A percentile compares a stretch with the other conserved stretches of the same genome.
Evolutionary conservation across 257 asterid species (phyloP).

Genomic region (Nicotiana noctiflora): DNA sequence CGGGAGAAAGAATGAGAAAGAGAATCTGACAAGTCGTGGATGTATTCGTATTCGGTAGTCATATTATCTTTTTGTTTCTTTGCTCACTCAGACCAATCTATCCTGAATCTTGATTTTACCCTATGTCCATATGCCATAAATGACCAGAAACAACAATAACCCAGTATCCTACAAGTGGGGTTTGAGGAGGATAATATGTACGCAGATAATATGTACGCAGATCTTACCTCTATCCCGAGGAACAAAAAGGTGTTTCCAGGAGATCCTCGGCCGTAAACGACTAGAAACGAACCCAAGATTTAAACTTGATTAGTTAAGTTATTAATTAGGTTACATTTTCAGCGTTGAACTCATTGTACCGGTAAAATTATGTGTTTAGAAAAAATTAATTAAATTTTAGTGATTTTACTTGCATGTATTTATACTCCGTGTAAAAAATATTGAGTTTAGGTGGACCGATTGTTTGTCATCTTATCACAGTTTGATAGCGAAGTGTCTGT

Average conservation of each 20-base stretch:
- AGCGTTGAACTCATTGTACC: not conserved
- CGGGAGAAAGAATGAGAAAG: constrained; percentile 10
- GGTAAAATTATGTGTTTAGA: not conserved
- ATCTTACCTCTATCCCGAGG: too few relatives aligned
- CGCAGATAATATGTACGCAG: too few relatives aligned
- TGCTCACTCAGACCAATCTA: constrained; percentile 7
- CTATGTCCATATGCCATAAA: not conserved
- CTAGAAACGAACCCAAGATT: not conserved
- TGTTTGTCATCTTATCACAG: constrained; percentile 25
- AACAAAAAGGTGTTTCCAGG: too few relatives aligned
- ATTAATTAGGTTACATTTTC: too few relatives aligned
- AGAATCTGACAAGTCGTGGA: constrained; percentile 38
- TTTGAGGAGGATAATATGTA: too few relatives aligned
- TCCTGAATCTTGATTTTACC: constrained; percentile 1
- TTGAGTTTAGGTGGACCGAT: not conserved
- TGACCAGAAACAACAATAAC: too few relatives aligned
- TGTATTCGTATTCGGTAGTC: constrained; percentile 5
- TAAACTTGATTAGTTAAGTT: not conserved
- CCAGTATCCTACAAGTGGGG: too few relatives aligned
- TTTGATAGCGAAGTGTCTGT: constrained; percentile 17
- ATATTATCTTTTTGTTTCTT: constrained; percentile 22
- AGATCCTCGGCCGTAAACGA: too few relatives aligned
- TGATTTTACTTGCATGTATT: not conserved
- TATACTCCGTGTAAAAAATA: not conserved
- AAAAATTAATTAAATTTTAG: not conserved